Percentiles rank a stretch among this genome's conserved stretches.
phyloP scores from a whole-genome alignment of 306 rosid genomes.

The Inga leiocalycina region DNA sequence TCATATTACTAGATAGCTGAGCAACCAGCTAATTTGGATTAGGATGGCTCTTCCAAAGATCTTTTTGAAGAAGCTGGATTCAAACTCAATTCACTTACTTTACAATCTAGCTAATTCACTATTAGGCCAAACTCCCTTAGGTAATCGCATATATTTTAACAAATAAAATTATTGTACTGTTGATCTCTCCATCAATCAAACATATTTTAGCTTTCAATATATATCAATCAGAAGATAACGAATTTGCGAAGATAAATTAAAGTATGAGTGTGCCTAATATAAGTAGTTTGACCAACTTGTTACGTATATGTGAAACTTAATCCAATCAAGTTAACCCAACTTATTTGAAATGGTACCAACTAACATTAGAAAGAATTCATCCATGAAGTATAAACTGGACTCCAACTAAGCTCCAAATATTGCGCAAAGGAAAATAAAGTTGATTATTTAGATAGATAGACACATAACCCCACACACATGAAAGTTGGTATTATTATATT shows the following conservation, averaged over 20 bases:
- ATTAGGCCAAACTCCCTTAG: too few relatives aligned
- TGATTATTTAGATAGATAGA: not conserved
- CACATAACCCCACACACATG: too few relatives aligned
- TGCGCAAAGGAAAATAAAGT: not conserved
- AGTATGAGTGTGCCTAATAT: not conserved
- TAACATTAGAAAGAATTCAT: not conserved
- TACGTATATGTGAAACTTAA: not conserved
- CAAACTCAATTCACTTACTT: too few relatives aligned
- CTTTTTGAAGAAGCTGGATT: too few relatives aligned
- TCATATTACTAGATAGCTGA: too few relatives aligned
- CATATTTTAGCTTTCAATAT: not conserved
- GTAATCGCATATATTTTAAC: not conserved
- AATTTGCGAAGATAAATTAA: not conserved
- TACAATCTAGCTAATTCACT: too few relatives aligned
- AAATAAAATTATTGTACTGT: not conserved
- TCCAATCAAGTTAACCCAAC: not conserved
- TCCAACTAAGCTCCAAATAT: not conserved
- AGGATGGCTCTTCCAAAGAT: too few relatives aligned
- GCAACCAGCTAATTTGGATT: too few relatives aligned
- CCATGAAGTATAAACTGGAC: not conserved
- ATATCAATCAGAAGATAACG: not conserved
- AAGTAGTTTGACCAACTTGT: not conserved
- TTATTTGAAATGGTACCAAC: not conserved
- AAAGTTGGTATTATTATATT: not conserved
- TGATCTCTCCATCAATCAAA: not conserved